phyloP scores from a whole-genome alignment of 495 filamentous ascomycete genomes.

The Aspergillus incahuasiensis region DNA sequence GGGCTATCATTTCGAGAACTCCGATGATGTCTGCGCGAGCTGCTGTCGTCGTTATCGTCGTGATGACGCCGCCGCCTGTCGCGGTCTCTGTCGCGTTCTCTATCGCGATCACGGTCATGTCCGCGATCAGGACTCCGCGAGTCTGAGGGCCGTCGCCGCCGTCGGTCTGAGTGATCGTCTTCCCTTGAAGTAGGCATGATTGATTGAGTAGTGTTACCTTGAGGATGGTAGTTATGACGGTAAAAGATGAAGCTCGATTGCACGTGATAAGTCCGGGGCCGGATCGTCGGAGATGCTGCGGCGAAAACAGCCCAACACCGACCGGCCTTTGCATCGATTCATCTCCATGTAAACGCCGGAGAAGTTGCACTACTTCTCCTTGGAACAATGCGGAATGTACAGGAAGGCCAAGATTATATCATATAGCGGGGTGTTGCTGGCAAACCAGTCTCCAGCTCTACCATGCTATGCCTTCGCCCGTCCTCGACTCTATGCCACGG shows the following conservation, averaged over 20 bases:
- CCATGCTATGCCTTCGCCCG: neutral
- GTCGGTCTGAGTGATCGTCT: constrained; percentile 18
- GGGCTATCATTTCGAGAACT: constrained; percentile 29
- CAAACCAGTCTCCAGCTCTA: constrained; percentile 23
- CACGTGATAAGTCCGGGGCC: neutral
- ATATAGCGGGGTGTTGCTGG: constrained; percentile 25
- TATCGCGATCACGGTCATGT: neutral
- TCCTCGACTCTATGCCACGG: constrained; percentile 29
- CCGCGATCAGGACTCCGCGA: constrained; percentile 23
- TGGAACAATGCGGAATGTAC: constrained; percentile 41
- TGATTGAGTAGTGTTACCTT: neutral
- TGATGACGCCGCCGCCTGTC: constrained; percentile 16
- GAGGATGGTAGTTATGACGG: neutral
- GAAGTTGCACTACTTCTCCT: constrained; percentile 16
- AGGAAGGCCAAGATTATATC: constrained; percentile 26
- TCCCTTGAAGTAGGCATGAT: constrained; percentile 23
- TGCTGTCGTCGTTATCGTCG: constrained; percentile 20
- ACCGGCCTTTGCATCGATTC: neutral
- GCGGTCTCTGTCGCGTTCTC: too few species aligned
- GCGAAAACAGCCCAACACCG: neutral
- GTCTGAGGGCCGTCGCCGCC: constrained; percentile 17
- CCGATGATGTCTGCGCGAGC: constrained; percentile 30
- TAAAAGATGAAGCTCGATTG: neutral
- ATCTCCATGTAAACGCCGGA: neutral
- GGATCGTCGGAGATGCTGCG: neutral